Percentiles rank a stretch among this genome's conserved stretches.
phyloP scores from a whole-genome alignment of 2,329 filamentous ascomycete genomes.

The Chaetothyriales sp. region DNA sequence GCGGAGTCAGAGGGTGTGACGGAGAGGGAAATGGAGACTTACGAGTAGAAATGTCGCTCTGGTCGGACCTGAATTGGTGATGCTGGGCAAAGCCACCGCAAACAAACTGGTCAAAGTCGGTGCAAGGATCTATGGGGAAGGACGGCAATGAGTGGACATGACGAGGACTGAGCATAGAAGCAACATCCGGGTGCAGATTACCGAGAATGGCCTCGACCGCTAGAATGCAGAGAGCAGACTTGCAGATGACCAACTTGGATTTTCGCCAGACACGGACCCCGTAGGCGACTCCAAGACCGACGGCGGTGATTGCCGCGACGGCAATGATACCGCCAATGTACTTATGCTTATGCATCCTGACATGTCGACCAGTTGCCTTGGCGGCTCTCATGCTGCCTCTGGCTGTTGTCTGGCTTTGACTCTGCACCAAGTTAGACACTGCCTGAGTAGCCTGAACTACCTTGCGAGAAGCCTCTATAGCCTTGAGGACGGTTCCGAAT shows the following conservation, averaged over 20 bases:
- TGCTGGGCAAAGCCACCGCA: conserved; percentile 52
- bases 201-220: conserved; percentile 48
- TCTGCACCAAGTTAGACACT: neutral
- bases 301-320: neutral
- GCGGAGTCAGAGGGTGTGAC: neutral
- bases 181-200: conserved; percentile 47
- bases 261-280: neutral
- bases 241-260: neutral
- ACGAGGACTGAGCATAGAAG: conserved; percentile 22
- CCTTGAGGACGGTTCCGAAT: no score
- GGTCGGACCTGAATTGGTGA: conserved; percentile 52
- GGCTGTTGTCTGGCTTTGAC: neutral
- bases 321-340: neutral
- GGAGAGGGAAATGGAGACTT: neutral
- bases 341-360: neutral
- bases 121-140: conserved; percentile 46
- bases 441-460: neutral
- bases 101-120: conserved; percentile 51
- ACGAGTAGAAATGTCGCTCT: conserved; percentile 44
- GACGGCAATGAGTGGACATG: neutral
- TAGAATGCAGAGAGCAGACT: conserved; percentile 44
- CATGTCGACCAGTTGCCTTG: neutral
- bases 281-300: neutral
- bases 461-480: neutral
- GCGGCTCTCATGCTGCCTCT: neutral